Percentiles rank a stretch among this genome's conserved stretches.
These are phyloP conservation scores for Cystoderma amianthinum DNA, from an alignment of 768 basidiomycete species.

Conservation along the genomic window DNA sequence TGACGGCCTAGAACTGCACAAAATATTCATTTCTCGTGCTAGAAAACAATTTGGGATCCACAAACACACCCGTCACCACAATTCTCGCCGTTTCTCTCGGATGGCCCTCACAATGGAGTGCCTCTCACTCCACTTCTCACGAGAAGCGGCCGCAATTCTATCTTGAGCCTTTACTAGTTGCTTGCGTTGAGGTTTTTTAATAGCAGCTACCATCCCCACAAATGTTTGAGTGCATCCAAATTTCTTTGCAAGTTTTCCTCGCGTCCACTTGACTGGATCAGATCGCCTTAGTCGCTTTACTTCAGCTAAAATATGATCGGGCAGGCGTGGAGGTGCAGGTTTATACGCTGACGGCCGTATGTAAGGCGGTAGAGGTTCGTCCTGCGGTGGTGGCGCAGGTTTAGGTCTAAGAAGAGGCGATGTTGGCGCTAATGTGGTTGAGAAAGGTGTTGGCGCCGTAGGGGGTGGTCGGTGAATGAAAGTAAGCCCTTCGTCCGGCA, in stretches of 20 bases:
- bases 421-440: slow-evolving; percentile 58
- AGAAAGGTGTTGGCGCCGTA: slow-evolving; percentile 65
- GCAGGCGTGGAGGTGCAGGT: slow-evolving; percentile 29
- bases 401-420: slow-evolving; percentile 62
- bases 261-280: slow-evolving; percentile 55
- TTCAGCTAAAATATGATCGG: slow-evolving; percentile 44
- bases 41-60: background rate
- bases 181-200: slow-evolving; percentile 44
- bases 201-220: slow-evolving; percentile 56
- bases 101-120: slow-evolving; percentile 59
- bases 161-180: slow-evolving; percentile 36
- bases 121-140: slow-evolving; percentile 67
- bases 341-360: slow-evolving; percentile 33
- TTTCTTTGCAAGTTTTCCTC: slow-evolving; percentile 62
- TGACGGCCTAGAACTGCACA: no score
- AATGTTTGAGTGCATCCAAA: slow-evolving; percentile 70
- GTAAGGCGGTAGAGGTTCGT: slow-evolving; percentile 36
- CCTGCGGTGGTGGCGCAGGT: slow-evolving; percentile 20
- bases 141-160: slow-evolving; percentile 33
- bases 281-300: slow-evolving; percentile 51
- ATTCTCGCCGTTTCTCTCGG: slow-evolving; percentile 55
- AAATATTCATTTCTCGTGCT: background rate
- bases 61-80: slow-evolving; percentile 47
- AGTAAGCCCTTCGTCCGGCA: slow-evolving; percentile 53
- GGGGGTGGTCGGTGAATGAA: slow-evolving; percentile 87